Evolutionary conservation across 2,329 filamentous ascomycete species (phyloP), one percentile per base, ranked within the genome.

Genomic region (Fusarium nanum): DNA sequence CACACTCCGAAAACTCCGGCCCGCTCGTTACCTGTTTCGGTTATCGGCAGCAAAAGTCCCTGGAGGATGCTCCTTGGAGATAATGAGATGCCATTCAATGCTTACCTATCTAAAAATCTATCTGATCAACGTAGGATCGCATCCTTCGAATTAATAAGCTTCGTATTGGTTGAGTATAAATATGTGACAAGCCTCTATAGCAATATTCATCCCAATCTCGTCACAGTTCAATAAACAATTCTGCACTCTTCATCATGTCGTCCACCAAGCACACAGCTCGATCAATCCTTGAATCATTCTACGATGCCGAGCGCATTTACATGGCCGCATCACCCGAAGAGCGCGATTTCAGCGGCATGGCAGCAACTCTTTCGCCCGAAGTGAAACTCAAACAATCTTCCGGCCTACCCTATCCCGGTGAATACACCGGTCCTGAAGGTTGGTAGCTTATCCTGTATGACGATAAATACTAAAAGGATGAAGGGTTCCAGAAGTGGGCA

Each of bases 281-380:
- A 25, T 76, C 73, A 37, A 73, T 80, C 3, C 73, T 79, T 5
- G 66, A 77, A 3, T 70, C 71, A 37, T 80, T 81, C 72, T 80
- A 80, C 53, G 74, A 72, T 9, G 79, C 78, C 14, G 79, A 81
- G 56, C 71, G 72, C 23, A 63, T 70, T 12, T 81, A 78, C 60
- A 80, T 80, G 76, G 68, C 76, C 4, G 63, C 77, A 1, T 52
- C 76, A 6, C 68, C 76, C 3, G 65, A 74, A 27, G 25, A 74
- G 8, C 74, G 76, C 44, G 77, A 80, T 62, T 80, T 81, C 40
- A 41, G 67, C 32, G 68, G 65, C 14, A 79, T 81, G 27, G 76
- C 72, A 25, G 69, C 72, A 7, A 57, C 64, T 4, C 65, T 81
- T 5, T 68, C 78, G 1, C 60, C 70, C 25, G 63, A 76, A 55